phyloP scores from a whole-genome alignment of 1,139 yeast species.

The Wickerhamiella infanticola region DNA sequence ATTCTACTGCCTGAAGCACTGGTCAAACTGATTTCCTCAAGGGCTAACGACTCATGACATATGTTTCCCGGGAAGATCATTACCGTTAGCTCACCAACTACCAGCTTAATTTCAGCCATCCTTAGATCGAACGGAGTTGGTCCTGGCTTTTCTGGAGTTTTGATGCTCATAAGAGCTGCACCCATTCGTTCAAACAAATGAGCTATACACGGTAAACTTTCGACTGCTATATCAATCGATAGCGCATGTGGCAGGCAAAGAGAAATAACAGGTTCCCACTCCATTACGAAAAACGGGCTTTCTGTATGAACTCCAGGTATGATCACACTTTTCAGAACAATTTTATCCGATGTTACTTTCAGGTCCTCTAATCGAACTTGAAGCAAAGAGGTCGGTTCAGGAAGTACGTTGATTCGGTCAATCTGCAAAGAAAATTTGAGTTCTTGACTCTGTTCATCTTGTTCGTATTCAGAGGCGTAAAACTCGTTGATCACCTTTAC shows the following conservation, averaged over 20 bases:
- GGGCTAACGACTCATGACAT: too few species aligned
- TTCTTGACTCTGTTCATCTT: too few species aligned
- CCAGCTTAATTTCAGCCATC: conserved; percentile 12
- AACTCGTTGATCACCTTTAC: conserved; percentile 2
- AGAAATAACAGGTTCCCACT: not conserved
- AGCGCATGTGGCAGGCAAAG: not conserved
- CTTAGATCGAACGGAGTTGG: conserved; percentile 8
- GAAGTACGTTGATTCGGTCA: too few species aligned
- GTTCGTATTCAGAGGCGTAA: too few species aligned
- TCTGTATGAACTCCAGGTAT: not conserved
- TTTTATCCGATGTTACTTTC: not conserved
- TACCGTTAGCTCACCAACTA: conserved; percentile 8
- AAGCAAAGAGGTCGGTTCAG: too few species aligned
- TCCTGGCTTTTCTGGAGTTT: conserved; percentile 9
- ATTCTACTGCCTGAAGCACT: not conserved
- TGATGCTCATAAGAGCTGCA: conserved; percentile 1
- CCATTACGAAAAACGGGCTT: not conserved
- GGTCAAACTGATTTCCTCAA: not conserved
- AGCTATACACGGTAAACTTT: not conserved
- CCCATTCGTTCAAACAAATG: not conserved
- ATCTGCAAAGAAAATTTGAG: too few species aligned
- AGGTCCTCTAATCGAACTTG: not conserved
- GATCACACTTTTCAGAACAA: not conserved
- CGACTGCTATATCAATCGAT: not conserved
- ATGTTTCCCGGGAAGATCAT: not conserved